Conservation (phyloP, 2,329 filamentous ascomycete species). For the Hymenoscyphus infarciens region DNA sequence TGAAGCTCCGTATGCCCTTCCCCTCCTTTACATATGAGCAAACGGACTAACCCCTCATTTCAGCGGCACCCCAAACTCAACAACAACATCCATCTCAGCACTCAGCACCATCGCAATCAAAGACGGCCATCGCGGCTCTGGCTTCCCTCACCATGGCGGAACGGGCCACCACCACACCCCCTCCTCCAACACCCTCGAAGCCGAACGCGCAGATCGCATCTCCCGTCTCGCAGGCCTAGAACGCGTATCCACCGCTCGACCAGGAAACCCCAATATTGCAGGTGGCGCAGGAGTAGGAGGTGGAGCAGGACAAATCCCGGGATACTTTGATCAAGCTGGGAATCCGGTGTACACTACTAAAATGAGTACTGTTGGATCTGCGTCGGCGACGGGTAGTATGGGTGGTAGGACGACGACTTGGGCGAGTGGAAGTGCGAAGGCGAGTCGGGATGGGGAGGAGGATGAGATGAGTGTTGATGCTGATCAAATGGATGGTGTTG, state of each 20-base stretch:
- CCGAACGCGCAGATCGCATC: constrained; percentile 91
- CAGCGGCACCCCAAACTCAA: constrained; percentile 89
- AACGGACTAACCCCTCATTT: constrained; percentile 18
- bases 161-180: constrained; percentile 55
- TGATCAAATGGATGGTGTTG: background rate
- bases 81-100: constrained; percentile 85
- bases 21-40: constrained; percentile 5
- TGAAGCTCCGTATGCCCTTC: constrained; percentile 73
- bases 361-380: constrained; percentile 88
- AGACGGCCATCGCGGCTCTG: constrained; percentile 85
- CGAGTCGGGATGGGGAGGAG: constrained; percentile 53
- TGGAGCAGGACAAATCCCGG: constrained; percentile 44
- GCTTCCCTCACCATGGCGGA: constrained; percentile 56
- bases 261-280: constrained; percentile 33
- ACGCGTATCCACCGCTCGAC: constrained; percentile 72
- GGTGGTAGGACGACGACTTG: constrained; percentile 60
- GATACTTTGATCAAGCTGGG: constrained; percentile 78
- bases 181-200: constrained; percentile 74
- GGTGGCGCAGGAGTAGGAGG: constrained; percentile 33
- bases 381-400: constrained; percentile 78
- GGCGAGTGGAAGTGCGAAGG: constrained; percentile 57
- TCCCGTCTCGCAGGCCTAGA: constrained; percentile 91
- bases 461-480: constrained; percentile 63
- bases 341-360: constrained; percentile 63
- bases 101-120: constrained; percentile 95